A percentile compares a stretch with the other conserved stretches of the same genome.
Evolutionary conservation across 495 filamentous ascomycete species (phyloP).

Genomic region (Penicillium egyptiacum): DNA sequence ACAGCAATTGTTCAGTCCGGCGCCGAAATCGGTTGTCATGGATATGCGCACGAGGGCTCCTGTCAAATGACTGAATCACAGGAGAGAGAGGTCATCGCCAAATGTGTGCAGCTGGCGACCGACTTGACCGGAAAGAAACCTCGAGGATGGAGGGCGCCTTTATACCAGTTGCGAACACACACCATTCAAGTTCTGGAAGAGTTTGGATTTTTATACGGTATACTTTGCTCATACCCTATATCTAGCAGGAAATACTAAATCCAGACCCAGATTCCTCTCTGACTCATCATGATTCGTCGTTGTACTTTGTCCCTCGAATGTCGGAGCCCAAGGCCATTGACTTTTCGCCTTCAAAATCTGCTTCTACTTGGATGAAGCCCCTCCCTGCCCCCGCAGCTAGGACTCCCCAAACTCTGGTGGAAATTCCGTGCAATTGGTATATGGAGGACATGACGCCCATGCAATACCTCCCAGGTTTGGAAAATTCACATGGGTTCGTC

Average conservation of each 20-base stretch:
- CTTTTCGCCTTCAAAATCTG: slow-evolving; percentile 43
- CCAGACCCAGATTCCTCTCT: slow-evolving; percentile 47
- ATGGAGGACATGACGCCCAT: slow-evolving; percentile 59
- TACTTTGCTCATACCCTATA: not conserved
- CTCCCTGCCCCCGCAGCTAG: slow-evolving; percentile 30
- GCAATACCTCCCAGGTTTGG: slow-evolving; percentile 50
- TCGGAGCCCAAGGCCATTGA: slow-evolving; percentile 51
- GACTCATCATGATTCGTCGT: slow-evolving; percentile 54
- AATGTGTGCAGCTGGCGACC: slow-evolving; percentile 53
- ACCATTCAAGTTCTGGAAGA: slow-evolving; percentile 57
- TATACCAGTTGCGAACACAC: slow-evolving; percentile 57
- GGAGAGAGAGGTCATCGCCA: slow-evolving; percentile 55
- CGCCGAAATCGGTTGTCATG: slow-evolving; percentile 60
- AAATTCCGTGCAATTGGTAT: slow-evolving; percentile 57
- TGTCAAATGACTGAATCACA: slow-evolving; percentile 56
- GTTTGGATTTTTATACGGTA: slow-evolving; percentile 56
- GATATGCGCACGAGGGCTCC: slow-evolving; percentile 61
- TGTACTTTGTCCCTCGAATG: slow-evolving; percentile 51
- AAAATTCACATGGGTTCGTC: slow-evolving; percentile 56
- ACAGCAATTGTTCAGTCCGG: slow-evolving; percentile 54
- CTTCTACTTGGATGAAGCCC: slow-evolving; percentile 60
- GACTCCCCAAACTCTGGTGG: slow-evolving; percentile 41
- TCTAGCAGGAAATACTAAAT: not conserved
- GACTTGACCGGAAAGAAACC: slow-evolving; percentile 54
- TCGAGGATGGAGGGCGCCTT: slow-evolving; percentile 56